Percentiles rank a stretch among this genome's conserved stretches.
Evolutionary conservation across 768 basidiomycete species (phyloP).

Genomic region (Nidularia pulvinata): DNA sequence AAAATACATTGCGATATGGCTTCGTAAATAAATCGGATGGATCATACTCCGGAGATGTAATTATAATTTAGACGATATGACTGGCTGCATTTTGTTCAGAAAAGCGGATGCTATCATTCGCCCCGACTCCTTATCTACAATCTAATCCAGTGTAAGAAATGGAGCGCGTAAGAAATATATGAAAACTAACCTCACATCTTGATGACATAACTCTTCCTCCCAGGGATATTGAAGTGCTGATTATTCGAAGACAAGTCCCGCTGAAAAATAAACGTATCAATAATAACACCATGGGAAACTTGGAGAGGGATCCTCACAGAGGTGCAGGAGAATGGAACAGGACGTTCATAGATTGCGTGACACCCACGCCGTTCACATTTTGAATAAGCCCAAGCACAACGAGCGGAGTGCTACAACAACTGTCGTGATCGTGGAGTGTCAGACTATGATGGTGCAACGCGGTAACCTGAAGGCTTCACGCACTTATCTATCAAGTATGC

Average conservation of each 20-base stretch:
- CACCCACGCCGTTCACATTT: slow-evolving; percentile 69
- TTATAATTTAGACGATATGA: background rate
- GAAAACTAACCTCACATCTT: slow-evolving; percentile 59
- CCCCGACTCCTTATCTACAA: slow-evolving; percentile 58
- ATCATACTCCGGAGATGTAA: no score
- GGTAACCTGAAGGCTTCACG: slow-evolving; percentile 9
- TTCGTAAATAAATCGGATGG: no score
- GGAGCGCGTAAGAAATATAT: background rate
- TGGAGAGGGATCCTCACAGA: slow-evolving; percentile 33
- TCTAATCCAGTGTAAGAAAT: slow-evolving; percentile 26
- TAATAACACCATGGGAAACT: background rate
- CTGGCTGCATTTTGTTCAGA: slow-evolving; percentile 76
- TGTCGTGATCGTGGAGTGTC: slow-evolving; percentile 14
- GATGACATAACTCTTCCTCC: slow-evolving; percentile 73
- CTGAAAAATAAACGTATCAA: slow-evolving; percentile 25
- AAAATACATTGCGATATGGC: no score
- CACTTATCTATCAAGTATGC: slow-evolving; percentile 78
- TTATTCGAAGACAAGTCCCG: slow-evolving; percentile 56
- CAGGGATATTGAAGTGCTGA: slow-evolving; percentile 64
- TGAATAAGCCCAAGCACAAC: slow-evolving; percentile 64
- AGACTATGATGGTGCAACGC: background rate
- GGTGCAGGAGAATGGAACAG: slow-evolving; percentile 71
- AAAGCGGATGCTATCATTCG: slow-evolving; percentile 65
- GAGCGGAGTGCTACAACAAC: slow-evolving; percentile 68
- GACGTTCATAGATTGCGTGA: slow-evolving; percentile 72